Conservation (phyloP, 768 basidiomycete genomes). For the Calocera cornea region DNA sequence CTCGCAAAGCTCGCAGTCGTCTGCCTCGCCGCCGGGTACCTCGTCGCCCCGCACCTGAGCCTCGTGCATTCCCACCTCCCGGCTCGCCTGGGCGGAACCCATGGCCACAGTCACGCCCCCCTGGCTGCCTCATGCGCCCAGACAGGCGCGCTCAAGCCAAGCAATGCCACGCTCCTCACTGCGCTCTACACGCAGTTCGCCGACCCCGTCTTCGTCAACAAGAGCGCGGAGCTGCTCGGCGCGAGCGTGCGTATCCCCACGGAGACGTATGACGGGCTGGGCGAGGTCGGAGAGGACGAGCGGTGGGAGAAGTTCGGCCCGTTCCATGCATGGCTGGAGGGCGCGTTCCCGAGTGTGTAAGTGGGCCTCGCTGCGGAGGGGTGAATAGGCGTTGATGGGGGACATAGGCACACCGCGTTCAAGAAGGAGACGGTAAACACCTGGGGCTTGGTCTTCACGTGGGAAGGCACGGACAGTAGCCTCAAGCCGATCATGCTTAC, state of each 20-base stretch:
- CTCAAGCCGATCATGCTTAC: slow-evolving; percentile 58
- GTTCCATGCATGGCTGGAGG: slow-evolving; percentile 43
- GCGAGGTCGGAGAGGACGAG: slow-evolving; percentile 18
- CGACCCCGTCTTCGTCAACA: not conserved
- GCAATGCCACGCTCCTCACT: not conserved
- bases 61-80: not conserved
- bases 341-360: slow-evolving; percentile 51
- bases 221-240: not conserved
- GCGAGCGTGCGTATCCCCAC: slow-evolving; percentile 17
- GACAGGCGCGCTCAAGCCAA: not conserved
- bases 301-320: slow-evolving; percentile 40
- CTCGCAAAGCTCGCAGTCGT: not conserved
- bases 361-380: slow-evolving; percentile 11
- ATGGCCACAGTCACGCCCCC: not conserved
- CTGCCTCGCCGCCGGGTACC: not conserved
- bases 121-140: not conserved
- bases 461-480: slow-evolving; percentile 46
- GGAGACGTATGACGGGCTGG: slow-evolving; percentile 22
- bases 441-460: slow-evolving; percentile 56
- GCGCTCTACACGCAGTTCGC: not conserved
- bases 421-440: slow-evolving; percentile 58
- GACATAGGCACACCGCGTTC: slow-evolving; percentile 41
- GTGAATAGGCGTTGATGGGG: not conserved
- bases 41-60: not conserved
- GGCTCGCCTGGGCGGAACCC: not conserved